Evolutionary conservation across 176 grass and related monocot genomes (phyloP).

Genomic region (Bonia amplexicaulis): DNA sequence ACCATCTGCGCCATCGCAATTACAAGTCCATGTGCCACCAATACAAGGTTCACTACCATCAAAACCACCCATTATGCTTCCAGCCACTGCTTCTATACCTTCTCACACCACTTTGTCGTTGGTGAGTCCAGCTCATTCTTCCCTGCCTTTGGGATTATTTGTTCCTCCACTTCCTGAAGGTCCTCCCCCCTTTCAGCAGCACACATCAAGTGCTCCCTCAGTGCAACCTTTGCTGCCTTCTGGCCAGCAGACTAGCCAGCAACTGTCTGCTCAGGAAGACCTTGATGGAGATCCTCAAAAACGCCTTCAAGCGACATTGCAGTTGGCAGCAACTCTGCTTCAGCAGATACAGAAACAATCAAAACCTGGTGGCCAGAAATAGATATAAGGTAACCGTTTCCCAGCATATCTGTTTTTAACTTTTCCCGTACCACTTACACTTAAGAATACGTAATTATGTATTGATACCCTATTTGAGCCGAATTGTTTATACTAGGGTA

Average conservation of each 20-base stretch:
- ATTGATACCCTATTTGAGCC: not conserved
- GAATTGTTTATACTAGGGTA: conserved; percentile 8
- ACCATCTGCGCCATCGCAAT: conserved; percentile 7
- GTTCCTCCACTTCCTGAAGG: conserved; percentile 49
- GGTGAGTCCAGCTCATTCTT: conserved; percentile 36
- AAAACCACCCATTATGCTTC: conserved; percentile 8
- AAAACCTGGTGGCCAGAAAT: conserved; percentile 53
- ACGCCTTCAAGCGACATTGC: conserved; percentile 86
- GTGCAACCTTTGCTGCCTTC: conserved; percentile 25
- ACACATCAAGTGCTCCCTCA: conserved; percentile 29
- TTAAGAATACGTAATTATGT: not conserved
- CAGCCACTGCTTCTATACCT: conserved; percentile 28
- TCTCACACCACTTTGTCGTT: not conserved
- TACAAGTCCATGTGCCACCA: not conserved
- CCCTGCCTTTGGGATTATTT: conserved; percentile 34
- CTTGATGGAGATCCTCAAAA: conserved; percentile 70
- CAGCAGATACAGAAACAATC: conserved; percentile 87
- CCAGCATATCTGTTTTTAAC: conserved; percentile 2
- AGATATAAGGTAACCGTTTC: conserved; percentile 52
- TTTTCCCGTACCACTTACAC: not conserved
- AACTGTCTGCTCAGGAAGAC: conserved; percentile 38
- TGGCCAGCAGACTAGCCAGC: conserved; percentile 43
- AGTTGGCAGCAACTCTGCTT: conserved; percentile 79
- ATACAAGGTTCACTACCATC: conserved; percentile 23
- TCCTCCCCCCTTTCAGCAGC: conserved; percentile 35